Conservation (phyloP, 306 rosid species). For the Trifolium pratense region DNA sequence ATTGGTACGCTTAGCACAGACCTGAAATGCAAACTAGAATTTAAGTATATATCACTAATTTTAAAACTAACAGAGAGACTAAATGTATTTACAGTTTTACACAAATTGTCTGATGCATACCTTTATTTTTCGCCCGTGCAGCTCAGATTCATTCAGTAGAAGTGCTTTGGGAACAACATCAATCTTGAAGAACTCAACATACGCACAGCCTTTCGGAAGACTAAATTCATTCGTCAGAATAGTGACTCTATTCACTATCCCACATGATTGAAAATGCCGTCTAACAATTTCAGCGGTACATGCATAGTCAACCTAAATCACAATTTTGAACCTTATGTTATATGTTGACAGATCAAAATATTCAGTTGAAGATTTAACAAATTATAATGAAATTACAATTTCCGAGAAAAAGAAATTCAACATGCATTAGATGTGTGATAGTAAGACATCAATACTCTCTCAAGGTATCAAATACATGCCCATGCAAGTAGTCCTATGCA, state of each 20-base stretch:
- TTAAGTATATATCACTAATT: neutral
- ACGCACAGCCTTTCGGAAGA: conserved; percentile 5
- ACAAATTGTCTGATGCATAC: conserved; percentile 1
- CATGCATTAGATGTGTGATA: conserved; percentile 7
- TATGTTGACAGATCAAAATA: neutral
- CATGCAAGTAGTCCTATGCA: neutral
- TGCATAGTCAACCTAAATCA: conserved; percentile 19
- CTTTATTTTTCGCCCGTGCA: neutral
- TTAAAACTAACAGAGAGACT: neutral
- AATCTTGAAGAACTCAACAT: neutral
- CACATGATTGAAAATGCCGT: neutral
- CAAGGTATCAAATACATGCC: conserved; percentile 14
- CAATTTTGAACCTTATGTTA: neutral
- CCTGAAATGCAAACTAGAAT: conserved; percentile 8
- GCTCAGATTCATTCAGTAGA: neutral
- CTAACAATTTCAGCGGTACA: neutral
- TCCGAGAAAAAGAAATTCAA: neutral
- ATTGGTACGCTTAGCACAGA: conserved; percentile 10
- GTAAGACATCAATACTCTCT: neutral
- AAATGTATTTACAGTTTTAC: neutral
- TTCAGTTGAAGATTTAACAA: neutral
- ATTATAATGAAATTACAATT: neutral
- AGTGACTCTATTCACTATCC: neutral
- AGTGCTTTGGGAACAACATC: neutral
- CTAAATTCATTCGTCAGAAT: neutral